Evolutionary conservation across 2,329 filamentous ascomycete genomes (phyloP).

Genomic region (Fusarium cyanostomum): DNA sequence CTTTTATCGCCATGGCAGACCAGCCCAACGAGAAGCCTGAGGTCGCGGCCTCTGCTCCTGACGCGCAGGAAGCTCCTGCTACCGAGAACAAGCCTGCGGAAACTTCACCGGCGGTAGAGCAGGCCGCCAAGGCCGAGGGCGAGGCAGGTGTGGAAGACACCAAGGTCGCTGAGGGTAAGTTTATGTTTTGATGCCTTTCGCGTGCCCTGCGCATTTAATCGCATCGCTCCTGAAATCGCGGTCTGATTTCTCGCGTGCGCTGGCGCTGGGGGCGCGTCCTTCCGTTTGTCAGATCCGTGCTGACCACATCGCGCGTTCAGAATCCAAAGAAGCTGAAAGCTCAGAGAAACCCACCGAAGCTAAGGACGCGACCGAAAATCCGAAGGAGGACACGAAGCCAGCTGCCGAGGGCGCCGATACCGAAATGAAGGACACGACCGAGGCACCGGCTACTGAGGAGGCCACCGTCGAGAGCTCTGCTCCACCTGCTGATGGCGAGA

Average conservation of each 20-base stretch:
- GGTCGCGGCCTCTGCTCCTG: constrained; percentile 45
- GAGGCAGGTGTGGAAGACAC: constrained; percentile 42
- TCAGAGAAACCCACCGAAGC: constrained; percentile 45
- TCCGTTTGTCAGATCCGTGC: constrained; percentile 34
- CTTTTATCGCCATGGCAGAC: constrained; percentile 51
- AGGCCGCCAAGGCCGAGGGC: constrained; percentile 36
- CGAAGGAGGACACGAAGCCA: constrained; percentile 39
- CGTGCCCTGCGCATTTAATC: constrained; percentile 13
- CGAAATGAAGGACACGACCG: constrained; percentile 61
- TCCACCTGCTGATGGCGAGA: constrained; percentile 40
- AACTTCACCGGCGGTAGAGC: constrained; percentile 34
- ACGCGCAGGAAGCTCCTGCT: constrained; percentile 45
- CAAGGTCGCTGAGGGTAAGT: constrained; percentile 48
- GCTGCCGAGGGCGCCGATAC: constrained; percentile 52
- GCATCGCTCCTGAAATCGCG: constrained; percentile 14
- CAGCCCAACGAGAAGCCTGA: constrained; percentile 50
- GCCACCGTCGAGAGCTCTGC: constrained; percentile 41
- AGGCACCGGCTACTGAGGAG: constrained; percentile 45
- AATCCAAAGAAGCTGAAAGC: constrained; percentile 42
- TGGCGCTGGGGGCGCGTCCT: constrained; percentile 33
- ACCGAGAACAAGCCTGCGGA: constrained; percentile 38
- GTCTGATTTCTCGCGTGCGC: constrained; percentile 23
- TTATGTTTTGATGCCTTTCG: constrained; percentile 1
- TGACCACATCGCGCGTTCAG: constrained; percentile 42
- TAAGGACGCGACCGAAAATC: constrained; percentile 40